Base-by-base conservation (phyloP, 192 early-diverging fungal species). In the Entomortierella beljakovae region DNA sequence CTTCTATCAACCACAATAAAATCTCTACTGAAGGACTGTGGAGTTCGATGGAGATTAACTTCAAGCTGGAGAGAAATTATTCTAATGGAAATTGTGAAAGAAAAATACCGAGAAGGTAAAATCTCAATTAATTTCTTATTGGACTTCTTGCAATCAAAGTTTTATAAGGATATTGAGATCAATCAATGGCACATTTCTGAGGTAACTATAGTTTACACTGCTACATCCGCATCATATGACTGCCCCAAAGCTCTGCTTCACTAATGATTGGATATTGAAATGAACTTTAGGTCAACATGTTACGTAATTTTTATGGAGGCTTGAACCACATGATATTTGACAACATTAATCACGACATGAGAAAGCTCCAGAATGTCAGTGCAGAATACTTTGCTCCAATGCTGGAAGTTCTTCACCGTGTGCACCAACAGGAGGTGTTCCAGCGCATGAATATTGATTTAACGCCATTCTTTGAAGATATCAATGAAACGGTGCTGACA, bases 41-140 rank as follows among this genome's bases (percentile, higher is more conserved):
- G 84, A 40, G 69, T 91, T 22, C 84, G 90, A 3, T 93, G 92
- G 92, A 79, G 88, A 57, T 35, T 94, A n/a, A 84, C 90, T 1
- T 65, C 80, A 1, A 77, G 82, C 31, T 89, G 81, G 65, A 66
- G 86, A 60, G 81, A 83, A 59, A 81, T 89, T 5, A 77, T 88
- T 13, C 74, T 84, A 34, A 66, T 89, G 37, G 83, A 89, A 26
- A 61, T 81, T 13, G 46, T 89, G 20, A 84, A 82, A 33, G 56
- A 74, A 23, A 65, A 80, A n/a, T 85, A 79, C 62, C 81, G 86
- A n/a, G 67, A 64, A 33, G 73, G 67, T 5, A 61, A 81, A 49
- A 50, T 79, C 2, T 67, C 75, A 22, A 20, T 79, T 18, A 33
- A 35, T 31, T 79, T 79, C 37, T 50, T 79, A 49, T 43, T 69